Percentiles rank a stretch among this genome's conserved stretches.
Conservation (phyloP, 805 yeast genomes). For the Wickerhamiella sergipiensis region DNA sequence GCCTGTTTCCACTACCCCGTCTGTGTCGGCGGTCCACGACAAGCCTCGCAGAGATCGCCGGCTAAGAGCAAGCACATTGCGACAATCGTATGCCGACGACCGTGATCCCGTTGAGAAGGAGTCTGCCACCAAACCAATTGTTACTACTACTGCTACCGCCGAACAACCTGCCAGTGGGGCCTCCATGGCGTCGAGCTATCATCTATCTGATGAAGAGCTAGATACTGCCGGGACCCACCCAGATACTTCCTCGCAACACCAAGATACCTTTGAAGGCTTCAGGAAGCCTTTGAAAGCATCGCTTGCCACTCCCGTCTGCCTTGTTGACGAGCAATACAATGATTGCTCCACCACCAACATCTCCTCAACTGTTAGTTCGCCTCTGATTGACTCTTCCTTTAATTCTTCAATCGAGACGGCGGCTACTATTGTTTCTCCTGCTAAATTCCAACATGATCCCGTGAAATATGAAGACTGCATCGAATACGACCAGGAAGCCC, state of each 20-base stretch:
- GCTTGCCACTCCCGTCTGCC: neutral
- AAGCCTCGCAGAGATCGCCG: no score
- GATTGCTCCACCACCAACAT: neutral
- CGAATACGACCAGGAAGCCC: neutral
- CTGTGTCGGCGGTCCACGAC: no score
- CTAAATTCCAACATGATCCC: neutral
- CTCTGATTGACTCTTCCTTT: neutral
- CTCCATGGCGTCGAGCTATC: neutral
- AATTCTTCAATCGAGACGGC: neutral
- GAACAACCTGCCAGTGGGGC: neutral
- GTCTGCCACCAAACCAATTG: neutral
- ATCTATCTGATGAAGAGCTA: neutral
- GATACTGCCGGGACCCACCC: neutral
- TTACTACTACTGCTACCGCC: neutral
- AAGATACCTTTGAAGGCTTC: neutral
- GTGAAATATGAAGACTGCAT: neutral
- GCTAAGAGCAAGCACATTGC: neutral
- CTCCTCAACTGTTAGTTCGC: neutral
- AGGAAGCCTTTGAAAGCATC: neutral
- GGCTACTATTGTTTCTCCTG: neutral
- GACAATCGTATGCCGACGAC: neutral
- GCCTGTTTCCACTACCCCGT: neutral
- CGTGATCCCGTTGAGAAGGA: neutral
- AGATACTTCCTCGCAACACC: neutral
- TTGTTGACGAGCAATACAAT: neutral